Evolutionary conservation across 2,329 filamentous ascomycete species (phyloP).

Genomic region (Pyricularia sp.): DNA sequence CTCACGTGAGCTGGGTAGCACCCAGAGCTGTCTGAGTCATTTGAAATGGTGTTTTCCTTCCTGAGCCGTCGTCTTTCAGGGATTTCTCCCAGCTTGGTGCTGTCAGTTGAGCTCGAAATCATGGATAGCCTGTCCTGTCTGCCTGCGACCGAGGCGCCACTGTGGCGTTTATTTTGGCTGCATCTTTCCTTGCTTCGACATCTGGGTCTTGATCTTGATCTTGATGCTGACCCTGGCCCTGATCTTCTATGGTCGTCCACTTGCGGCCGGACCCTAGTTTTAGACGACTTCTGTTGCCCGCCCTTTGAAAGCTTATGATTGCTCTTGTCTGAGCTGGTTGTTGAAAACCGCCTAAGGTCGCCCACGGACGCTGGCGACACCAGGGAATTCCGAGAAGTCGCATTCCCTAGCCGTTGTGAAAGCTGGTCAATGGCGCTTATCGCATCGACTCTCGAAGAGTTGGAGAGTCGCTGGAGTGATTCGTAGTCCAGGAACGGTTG

Average conservation of each 20-base stretch:
- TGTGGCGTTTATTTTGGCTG: not conserved
- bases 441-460: slow-evolving; percentile 32
- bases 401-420: slow-evolving; percentile 20
- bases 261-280: not conserved
- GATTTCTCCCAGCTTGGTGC: slow-evolving; percentile 22
- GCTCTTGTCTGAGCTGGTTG: not conserved
- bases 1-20: slow-evolving; percentile 14
- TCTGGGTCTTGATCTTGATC: not conserved
- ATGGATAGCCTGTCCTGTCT: slow-evolving; percentile 16
- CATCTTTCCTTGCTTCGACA: not conserved
- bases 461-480: slow-evolving; percentile 32
- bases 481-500: slow-evolving; percentile 28
- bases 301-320: not conserved
- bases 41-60: slow-evolving; percentile 6
- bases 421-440: slow-evolving; percentile 34
- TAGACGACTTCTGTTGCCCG: not conserved
- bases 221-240: not conserved
- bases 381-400: slow-evolving; percentile 11
- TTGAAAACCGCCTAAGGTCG: not conserved
- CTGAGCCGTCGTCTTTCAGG: slow-evolving; percentile 15
- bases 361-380: slow-evolving; percentile 4
- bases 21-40: slow-evolving; percentile 8
- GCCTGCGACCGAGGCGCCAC: slow-evolving; percentile 1
- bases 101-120: slow-evolving; percentile 17
- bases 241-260: not conserved